Conservation (phyloP, 2,329 filamentous ascomycete genomes). For the Penicillium crustosum region DNA sequence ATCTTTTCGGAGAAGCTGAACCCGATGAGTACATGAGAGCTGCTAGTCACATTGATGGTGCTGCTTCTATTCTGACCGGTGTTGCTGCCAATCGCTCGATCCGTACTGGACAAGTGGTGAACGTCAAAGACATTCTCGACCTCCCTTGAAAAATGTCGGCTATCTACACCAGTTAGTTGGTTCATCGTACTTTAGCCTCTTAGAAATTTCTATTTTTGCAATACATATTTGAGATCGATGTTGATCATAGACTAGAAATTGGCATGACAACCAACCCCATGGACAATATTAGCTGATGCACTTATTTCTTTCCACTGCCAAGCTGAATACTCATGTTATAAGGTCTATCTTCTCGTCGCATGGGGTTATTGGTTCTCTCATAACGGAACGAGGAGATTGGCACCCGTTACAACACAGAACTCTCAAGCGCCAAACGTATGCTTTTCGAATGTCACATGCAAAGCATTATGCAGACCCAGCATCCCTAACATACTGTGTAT, state of each 20-base stretch:
- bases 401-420: not conserved
- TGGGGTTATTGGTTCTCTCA: too few species aligned
- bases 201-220: not conserved
- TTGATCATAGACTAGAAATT: not conserved
- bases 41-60: conserved; percentile 60
- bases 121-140: conserved; percentile 50
- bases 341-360: too few species aligned
- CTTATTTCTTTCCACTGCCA: not conserved
- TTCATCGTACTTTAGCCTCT: not conserved
- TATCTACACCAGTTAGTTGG: not conserved
- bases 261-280: not conserved
- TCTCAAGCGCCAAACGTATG: not conserved
- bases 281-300: not conserved
- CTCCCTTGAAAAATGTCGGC: not conserved
- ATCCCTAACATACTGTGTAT: not conserved
- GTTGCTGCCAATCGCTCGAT: conserved; percentile 61
- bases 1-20: conserved; percentile 54
- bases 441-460: not conserved
- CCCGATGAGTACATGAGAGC: conserved; percentile 55
- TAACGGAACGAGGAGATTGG: not conserved
- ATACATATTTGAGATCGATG: not conserved
- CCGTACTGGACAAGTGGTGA: conserved; percentile 56
- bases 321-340: too few species aligned
- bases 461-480: not conserved
- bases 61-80: conserved; percentile 59